These are phyloP conservation scores for Tuber aestivum DNA, from an alignment of 495 filamentous ascomycete genomes.

Conservation along the genomic window DNA sequence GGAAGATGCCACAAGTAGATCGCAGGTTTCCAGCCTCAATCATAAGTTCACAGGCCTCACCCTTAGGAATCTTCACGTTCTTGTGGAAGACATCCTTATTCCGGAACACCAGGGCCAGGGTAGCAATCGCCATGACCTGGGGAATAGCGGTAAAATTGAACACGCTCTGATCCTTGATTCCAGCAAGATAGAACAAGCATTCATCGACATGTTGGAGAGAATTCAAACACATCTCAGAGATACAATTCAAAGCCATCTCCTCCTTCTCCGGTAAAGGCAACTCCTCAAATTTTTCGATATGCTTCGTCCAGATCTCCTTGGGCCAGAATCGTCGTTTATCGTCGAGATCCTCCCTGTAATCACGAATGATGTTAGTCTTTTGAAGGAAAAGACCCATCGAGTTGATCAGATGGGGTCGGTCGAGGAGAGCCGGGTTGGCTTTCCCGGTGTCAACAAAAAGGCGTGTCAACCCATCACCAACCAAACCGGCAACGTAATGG, in stretches of 20 bases:
- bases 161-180: conserved; percentile 91
- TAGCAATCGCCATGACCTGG: conserved; percentile 97
- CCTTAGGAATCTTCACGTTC: conserved; percentile 95
- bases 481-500: conserved; percentile 93
- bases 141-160: conserved; percentile 99
- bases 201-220: conserved; percentile 82
- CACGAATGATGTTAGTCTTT: conserved; percentile 97
- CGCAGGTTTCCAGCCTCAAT: conserved; percentile 80
- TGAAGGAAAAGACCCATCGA: conserved; percentile 96
- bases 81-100: conserved; percentile 81
- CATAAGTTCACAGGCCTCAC: conserved; percentile 87
- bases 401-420: conserved; percentile 74
- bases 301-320: conserved; percentile 90
- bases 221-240: conserved; percentile 89
- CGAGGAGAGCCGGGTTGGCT: conserved; percentile 75
- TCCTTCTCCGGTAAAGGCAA: conserved; percentile 76
- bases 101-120: conserved; percentile 81
- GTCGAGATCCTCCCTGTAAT: conserved; percentile 80
- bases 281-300: conserved; percentile 82
- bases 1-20: conserved; percentile 72
- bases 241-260: conserved; percentile 76
- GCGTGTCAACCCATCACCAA: conserved; percentile 85
- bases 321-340: conserved; percentile 91
- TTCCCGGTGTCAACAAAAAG: conserved; percentile 84
- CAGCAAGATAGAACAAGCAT: conserved; percentile 95